Base-by-base conservation (phyloP, 2,329 filamentous ascomycete species). In the Clonostachys chloroleuca region DNA sequence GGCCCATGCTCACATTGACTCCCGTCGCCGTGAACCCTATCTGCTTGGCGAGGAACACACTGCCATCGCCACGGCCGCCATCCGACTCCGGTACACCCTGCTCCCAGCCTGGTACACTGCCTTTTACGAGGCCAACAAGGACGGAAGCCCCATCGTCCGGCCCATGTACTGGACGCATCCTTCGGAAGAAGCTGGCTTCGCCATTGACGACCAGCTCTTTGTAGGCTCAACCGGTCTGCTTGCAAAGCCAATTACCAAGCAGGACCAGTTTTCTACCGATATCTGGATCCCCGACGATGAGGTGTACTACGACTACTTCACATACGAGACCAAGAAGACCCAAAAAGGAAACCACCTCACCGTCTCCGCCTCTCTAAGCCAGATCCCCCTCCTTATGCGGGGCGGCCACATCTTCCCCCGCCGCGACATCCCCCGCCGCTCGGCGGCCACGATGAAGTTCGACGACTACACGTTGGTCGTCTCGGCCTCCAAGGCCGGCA, bases 31-130 rank as follows among this genome's bases (percentile, higher is more conserved):
- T 45, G 94, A 99, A 70, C 94, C 94, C 4, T 99, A 97, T 63
- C 75, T 97, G 49, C 77, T 85, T 12, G 87, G 88, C 12, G 87
- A 94, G 51, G 91, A 92, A 1, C 91, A 96, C 68, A 89, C 84
- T 5, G 78, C 80, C 45, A 95, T 96, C 63, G 89, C 96, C 59
- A 89, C 90, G 1, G 83, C 92, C 51, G 92, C 94, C 2, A 75
- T 99, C 40, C 86, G 92, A 34, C 78, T 99, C 40, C 83, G 94
- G 44, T 99, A 99, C 68, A 83, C 86, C 52, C 78, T 99, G 35
- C 78, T 99, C 39, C 94, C 94, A 30, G 83, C 89, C 2, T 97
- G 92, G 92, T 99, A 99, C 67, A 97, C 92, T 2, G 91, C 92
- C 9, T 99, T 99, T 76, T 90, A 92, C 61, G 84, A 95, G 59